Base-by-base conservation (phyloP, 140 eudicot genomes). In the Erigeron philadelphicus region DNA sequence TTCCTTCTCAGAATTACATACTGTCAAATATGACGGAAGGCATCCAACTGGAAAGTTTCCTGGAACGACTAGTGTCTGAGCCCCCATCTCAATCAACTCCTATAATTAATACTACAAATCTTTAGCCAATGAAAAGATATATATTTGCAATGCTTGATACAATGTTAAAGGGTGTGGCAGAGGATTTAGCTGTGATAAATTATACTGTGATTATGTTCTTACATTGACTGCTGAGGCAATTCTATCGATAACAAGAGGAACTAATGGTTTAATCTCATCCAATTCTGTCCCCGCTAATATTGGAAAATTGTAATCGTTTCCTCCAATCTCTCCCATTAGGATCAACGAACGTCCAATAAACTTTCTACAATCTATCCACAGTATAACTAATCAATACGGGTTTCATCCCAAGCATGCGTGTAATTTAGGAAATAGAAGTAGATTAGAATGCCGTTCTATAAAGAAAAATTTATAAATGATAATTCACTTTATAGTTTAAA, bases 31-130 rank as follows among this genome's bases (percentile, higher is more conserved):
- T 35, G 76, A 75, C 0, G 94, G 48, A 13, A 69, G 73, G 78
- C 96, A 86, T 50, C 96, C 94, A 11, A 81, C 64, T 5, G 94
- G 94, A 61, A 88, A 66, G 72, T 83, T 86, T 2, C 96, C 96
- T 0, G 94, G 82, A 66, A 88, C 88, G n/a, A 88, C 61, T 17
- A 88, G 38, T 15, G 83, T 71, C 49, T 64, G 61, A 9, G 89
- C 95, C 10, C 95, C 95, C 79, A 80, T 85, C 70, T 81, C 86
- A 40, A 88, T 85, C 62, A 88, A 52, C 45, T 53, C 61, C 95
- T 88, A 62, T n/a, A 5, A 6, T 40, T 16, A 48, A 6, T 17
- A 60, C 23, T 57, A 7, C 50, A 40, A 25, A 15, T 17, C 35
- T 67, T 5, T 56, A 58, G 50, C n/a, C 56, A 52, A 0, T 31